Evolutionary conservation across 1,139 yeast species (phyloP), one percentile per base, ranked within the genome.

Genomic region (Pichia sp.): DNA sequence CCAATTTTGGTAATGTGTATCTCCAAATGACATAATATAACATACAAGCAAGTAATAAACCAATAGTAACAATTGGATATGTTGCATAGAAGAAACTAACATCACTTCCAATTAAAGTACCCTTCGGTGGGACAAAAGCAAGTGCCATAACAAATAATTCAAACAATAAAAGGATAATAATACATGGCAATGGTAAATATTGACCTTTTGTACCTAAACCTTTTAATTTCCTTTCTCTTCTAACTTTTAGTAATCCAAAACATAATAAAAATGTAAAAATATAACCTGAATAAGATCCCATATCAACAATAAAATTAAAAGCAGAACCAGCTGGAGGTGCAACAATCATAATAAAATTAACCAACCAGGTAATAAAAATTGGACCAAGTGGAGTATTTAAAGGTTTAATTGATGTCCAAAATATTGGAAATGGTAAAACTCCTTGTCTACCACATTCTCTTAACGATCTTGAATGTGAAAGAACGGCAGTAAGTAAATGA

Each of bases 271-370:
- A 49, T 39, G 62, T 62, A 57, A 69, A 69, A 36, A 69, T 57
- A 44, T 66, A 60, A 21, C 59, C 52, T 5, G 68, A 55, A 49
- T 65, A 68, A 3, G 62, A 48, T 18, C 61, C 61, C 43, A 61
- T 46, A 37, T 57, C 57, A 14, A 57, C 54, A 35, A 70, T 62
- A 37, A 69, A 68, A 49, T 69, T 69, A 49, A 68, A 69, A 5
- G 74, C 74, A 48, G 66, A 70, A 23, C 74, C 75, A 2, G 72
- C 66, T n/a, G 65, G 65, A 15, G 74, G 74, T 10, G 72, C 74
- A 25, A 68, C 52, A 35, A 66, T 55, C 29, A 69, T 65, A 40
- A 69, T 60, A 20, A 65, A 44, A 45, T 68, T 68, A 30, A 69
- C 62, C 16, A 67, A 15, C 56, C 63, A 68, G 1, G 68, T 66